phyloP scores from a whole-genome alignment of 1,284 basidiomycete species.

The Calocybe gambosa region DNA sequence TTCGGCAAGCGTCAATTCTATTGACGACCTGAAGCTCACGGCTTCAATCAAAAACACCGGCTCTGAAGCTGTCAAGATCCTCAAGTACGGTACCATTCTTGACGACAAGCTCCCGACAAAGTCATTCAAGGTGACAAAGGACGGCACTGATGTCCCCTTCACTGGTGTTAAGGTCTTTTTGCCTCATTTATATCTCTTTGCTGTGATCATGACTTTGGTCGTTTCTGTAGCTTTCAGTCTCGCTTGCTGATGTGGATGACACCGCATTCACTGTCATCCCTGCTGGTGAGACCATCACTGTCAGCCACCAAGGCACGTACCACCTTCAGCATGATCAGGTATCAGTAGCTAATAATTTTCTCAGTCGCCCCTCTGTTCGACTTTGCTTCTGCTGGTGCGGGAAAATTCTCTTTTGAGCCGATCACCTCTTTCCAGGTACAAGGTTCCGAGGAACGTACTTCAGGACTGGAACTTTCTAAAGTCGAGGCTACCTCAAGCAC shows the following conservation, averaged over 20 bases:
- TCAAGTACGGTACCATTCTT: slow-evolving; percentile 30
- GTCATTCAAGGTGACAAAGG: slow-evolving; percentile 38
- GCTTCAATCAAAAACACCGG: slow-evolving; percentile 16
- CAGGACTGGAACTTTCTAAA: slow-evolving; percentile 18
- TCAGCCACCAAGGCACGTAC: slow-evolving; percentile 30
- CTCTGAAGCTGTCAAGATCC: slow-evolving; percentile 13
- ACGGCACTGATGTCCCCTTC: slow-evolving; percentile 32
- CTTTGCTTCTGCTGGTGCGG: slow-evolving; percentile 29
- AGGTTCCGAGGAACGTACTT: slow-evolving; percentile 15
- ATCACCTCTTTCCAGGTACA: slow-evolving; percentile 27
- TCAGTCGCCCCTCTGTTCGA: slow-evolving; percentile 30
- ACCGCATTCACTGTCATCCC: slow-evolving; percentile 33
- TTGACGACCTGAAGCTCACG: slow-evolving; percentile 30
- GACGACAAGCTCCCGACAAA: slow-evolving; percentile 37
- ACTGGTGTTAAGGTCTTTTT: slow-evolving; percentile 34
- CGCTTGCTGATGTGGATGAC: slow-evolving; percentile 31
- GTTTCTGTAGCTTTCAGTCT: slow-evolving; percentile 27
- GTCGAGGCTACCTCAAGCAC: slow-evolving; percentile 19
- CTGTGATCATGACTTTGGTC: background rate
- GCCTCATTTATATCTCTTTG: background rate
- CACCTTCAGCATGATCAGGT: background rate
- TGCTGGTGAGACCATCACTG: slow-evolving; percentile 34
- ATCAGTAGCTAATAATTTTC: background rate
- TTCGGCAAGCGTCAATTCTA: slow-evolving; percentile 26
- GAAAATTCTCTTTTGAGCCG: slow-evolving; percentile 29